These are phyloP conservation scores for Kurtzmaniella quercitrusa DNA, from an alignment of 1,139 yeast genomes.

Conservation along the genomic window DNA sequence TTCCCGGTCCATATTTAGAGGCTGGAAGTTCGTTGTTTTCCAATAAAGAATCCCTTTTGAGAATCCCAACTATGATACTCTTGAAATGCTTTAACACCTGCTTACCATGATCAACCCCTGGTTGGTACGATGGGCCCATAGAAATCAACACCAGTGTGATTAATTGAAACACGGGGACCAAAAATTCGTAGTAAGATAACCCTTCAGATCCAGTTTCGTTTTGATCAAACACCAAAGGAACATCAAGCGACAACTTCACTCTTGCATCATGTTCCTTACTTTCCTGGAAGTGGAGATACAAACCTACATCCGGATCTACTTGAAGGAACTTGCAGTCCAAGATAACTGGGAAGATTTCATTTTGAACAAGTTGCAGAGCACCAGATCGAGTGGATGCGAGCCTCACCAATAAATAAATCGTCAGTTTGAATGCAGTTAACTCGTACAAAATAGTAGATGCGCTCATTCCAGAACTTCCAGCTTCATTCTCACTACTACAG, in stretches of 20 bases:
- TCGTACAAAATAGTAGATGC: constrained; percentile 61
- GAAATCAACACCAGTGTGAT: constrained; percentile 65
- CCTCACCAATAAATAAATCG: constrained; percentile 63
- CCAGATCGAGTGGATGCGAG: constrained; percentile 76
- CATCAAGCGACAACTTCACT: constrained; percentile 47
- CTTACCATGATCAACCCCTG: constrained; percentile 54
- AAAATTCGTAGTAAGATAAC: constrained; percentile 61
- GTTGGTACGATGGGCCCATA: constrained; percentile 73
- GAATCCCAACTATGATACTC: constrained; percentile 57
- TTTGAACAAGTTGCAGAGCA: constrained; percentile 69
- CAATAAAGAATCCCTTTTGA: constrained; percentile 60
- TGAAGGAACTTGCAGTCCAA: constrained; percentile 53
- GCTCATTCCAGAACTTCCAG: constrained; percentile 24
- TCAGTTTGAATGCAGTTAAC: constrained; percentile 70
- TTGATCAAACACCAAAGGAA: constrained; percentile 35
- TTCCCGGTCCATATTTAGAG: constrained; percentile 9
- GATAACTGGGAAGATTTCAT: constrained; percentile 64
- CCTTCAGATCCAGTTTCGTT: constrained; percentile 13
- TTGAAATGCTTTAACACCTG: constrained; percentile 51
- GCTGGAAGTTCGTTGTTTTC: constrained; percentile 21
- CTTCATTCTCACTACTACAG: constrained; percentile 23
- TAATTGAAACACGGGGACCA: constrained; percentile 76
- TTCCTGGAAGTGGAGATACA: constrained; percentile 37
- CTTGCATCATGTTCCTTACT: constrained; percentile 16
- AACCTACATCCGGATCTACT: constrained; percentile 79